Conservation (phyloP, 1,139 yeast genomes). For the Debaryomyces fabryi region DNA sequence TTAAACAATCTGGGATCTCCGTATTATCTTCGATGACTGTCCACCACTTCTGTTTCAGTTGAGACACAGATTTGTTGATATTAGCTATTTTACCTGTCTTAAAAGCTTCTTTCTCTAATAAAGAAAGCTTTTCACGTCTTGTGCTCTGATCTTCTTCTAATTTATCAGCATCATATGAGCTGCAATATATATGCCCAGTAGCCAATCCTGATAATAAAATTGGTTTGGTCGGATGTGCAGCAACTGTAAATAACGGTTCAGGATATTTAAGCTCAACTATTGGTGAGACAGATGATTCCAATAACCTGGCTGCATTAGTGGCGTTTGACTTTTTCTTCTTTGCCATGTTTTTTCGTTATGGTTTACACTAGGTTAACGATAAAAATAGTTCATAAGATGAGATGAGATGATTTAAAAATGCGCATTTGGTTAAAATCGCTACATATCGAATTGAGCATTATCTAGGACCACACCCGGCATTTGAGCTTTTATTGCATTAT, state of each 20-base stretch:
- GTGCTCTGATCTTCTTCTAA: constrained; percentile 38
- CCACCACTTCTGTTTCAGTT: constrained; percentile 53
- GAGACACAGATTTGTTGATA: constrained; percentile 38
- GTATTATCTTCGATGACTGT: constrained; percentile 41
- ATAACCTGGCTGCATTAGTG: constrained; percentile 8
- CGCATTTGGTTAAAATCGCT: not conserved
- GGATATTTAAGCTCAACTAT: constrained; percentile 52
- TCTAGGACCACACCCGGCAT: too few species aligned
- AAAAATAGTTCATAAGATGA: not conserved
- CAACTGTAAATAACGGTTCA: constrained; percentile 75
- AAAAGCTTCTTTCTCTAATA: constrained; percentile 29
- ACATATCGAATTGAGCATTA: too few species aligned
- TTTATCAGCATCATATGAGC: constrained; percentile 52
- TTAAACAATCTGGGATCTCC: constrained; percentile 29
- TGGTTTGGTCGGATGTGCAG: constrained; percentile 77
- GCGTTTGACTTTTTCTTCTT: constrained; percentile 11
- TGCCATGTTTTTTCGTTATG: constrained; percentile 6
- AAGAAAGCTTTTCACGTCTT: constrained; percentile 23
- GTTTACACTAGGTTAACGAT: not conserved
- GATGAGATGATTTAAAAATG: constrained; percentile 1
- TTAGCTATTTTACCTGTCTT: constrained; percentile 30
- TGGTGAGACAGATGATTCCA: constrained; percentile 48
- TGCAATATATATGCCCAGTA: constrained; percentile 70
- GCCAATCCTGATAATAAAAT: constrained; percentile 72
- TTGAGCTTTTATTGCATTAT: too few species aligned